Evolutionary conservation across 345 rosid genomes (phyloP).

Genomic region (Lumnitzera racemosa): DNA sequence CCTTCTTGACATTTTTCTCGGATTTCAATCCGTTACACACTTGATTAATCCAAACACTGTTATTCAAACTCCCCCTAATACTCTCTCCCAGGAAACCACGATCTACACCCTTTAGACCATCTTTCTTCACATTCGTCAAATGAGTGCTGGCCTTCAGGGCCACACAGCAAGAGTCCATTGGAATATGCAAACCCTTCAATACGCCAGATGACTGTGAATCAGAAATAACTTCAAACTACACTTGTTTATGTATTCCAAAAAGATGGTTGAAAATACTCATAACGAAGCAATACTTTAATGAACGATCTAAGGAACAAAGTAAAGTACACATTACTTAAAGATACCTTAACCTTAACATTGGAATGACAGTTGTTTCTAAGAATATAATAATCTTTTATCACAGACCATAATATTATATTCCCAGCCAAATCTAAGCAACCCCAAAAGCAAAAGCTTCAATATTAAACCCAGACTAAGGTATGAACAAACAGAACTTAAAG

Average conservation of each 20-base stretch:
- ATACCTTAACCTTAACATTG: conserved; percentile 3
- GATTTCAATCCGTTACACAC: conserved; percentile 26
- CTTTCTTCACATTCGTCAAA: conserved; percentile 23
- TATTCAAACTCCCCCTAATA: conserved; percentile 34
- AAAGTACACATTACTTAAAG: conserved; percentile 43
- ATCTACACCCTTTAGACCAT: conserved; percentile 25
- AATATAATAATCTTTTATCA: conserved; percentile 11
- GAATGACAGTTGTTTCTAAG: conserved; percentile 21
- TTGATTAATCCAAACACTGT: conserved; percentile 20
- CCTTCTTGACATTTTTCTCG: conserved; percentile 24
- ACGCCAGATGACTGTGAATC: conserved; percentile 7
- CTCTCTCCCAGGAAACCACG: conserved; percentile 54
- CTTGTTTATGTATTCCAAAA: not conserved
- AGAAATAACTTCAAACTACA: not conserved
- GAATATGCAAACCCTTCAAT: conserved; percentile 1
- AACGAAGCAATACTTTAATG: conserved; percentile 12
- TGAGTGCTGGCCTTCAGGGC: conserved; percentile 30
- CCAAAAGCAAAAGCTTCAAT: conserved; percentile 6
- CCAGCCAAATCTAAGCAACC: conserved; percentile 25
- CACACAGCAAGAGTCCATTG: conserved; percentile 66
- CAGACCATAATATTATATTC: not conserved
- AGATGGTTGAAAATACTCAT: conserved; percentile 1
- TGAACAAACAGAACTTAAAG: conserved; percentile 9
- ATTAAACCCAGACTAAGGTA: conserved; percentile 7
- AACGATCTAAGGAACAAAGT: conserved; percentile 33